Conservation (phyloP, 768 basidiomycete species). For the Xerocomellus chrysenteron region DNA sequence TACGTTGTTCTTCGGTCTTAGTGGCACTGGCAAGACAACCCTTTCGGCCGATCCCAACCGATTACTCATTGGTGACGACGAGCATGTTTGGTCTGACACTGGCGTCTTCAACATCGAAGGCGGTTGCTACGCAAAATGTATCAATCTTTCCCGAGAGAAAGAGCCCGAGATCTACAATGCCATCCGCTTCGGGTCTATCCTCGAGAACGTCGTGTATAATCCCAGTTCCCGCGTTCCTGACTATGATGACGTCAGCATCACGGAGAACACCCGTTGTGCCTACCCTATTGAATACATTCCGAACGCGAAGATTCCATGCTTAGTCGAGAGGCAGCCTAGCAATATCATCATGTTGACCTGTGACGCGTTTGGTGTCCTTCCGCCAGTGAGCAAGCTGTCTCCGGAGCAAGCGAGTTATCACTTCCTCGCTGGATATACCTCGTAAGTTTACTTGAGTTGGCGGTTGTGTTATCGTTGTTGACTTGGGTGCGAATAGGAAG, state of each 20-base stretch:
- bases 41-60: conserved; percentile 95
- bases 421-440: conserved; percentile 96
- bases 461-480: background rate
- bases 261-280: conserved; percentile 98
- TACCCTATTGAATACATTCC: conserved; percentile 98
- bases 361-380: conserved; percentile 97
- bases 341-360: conserved; percentile 98
- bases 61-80: conserved; percentile 95
- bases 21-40: conserved; percentile 98
- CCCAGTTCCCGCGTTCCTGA: conserved; percentile 79
- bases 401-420: conserved; percentile 97
- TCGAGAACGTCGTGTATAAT: conserved; percentile 99
- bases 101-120: conserved; percentile 99
- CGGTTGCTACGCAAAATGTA: conserved; percentile 97
- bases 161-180: conserved; percentile 98
- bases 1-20: conserved; percentile 98
- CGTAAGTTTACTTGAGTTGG: conserved; percentile 45
- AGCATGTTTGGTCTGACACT: conserved; percentile 98
- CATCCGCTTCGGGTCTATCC: conserved; percentile 92
- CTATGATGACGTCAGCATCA: conserved; percentile 95
- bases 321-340: conserved; percentile 81
- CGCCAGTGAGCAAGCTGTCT: conserved; percentile 89
- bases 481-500: conserved; percentile 54
- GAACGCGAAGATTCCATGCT: conserved; percentile 92
- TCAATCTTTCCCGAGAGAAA: conserved; percentile 95